phyloP scores from a whole-genome alignment of 1,284 basidiomycete species.

The Malassezia cuniculi region DNA sequence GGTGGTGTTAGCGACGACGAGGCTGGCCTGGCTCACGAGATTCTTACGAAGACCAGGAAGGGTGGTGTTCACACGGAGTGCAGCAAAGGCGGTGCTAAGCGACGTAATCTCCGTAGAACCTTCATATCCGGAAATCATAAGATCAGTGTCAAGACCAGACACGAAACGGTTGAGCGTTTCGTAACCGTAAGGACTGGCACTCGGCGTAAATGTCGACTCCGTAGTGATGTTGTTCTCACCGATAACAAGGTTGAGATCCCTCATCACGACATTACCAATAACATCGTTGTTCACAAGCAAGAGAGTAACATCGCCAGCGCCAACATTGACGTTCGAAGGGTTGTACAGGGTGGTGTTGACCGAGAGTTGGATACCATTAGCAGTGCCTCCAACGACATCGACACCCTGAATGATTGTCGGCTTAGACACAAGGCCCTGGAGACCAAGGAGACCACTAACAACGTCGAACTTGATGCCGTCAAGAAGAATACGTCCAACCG shows the following conservation, averaged over 20 bases:
- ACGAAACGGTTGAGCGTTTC: constrained; percentile 62
- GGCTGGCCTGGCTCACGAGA: constrained; percentile 53
- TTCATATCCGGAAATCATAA: constrained; percentile 49
- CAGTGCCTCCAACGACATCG: constrained; percentile 59
- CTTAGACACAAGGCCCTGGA: constrained; percentile 55
- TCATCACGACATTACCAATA: constrained; percentile 28
- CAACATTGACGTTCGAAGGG: constrained; percentile 58
- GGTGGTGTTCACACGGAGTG: constrained; percentile 53
- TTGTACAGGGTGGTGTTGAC: constrained; percentile 56
- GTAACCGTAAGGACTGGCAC: constrained; percentile 54
- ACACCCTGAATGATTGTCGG: constrained; percentile 54
- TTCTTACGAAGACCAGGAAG: constrained; percentile 56
- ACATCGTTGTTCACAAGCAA: constrained; percentile 51
- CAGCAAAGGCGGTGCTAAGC: constrained; percentile 55
- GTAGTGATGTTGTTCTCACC: constrained; percentile 36
- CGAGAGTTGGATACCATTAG: constrained; percentile 54
- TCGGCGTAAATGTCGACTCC: constrained; percentile 50
- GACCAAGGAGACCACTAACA: constrained; percentile 55
- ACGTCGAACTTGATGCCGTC: constrained; percentile 64
- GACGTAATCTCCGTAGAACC: constrained; percentile 56
- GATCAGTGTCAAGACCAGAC: constrained; percentile 47
- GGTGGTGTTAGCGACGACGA: constrained; percentile 56
- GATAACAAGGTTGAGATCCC: constrained; percentile 27
- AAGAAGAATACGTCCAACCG: constrained; percentile 57
- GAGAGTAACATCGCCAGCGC: constrained; percentile 45